A percentile compares a stretch with the other conserved stretches of the same genome.
These are phyloP conservation scores for Rhynchospora breviuscula DNA, from an alignment of 176 grass and related monocot species.

Conservation along the genomic window DNA sequence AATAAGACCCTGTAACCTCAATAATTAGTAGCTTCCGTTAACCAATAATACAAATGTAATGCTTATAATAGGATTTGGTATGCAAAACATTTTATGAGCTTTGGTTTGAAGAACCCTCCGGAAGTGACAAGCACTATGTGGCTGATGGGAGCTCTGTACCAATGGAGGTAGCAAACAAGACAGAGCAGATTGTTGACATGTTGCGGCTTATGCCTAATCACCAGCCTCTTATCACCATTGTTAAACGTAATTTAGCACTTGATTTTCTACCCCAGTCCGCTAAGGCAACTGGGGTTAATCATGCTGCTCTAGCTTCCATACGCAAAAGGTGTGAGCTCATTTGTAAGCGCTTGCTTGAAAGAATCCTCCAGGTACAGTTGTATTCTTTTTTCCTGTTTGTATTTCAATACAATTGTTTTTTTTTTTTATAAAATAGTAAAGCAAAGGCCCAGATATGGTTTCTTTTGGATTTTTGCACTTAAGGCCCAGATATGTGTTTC, in stretches of 20 bases:
- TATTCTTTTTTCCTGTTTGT: neutral
- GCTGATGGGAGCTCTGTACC: conserved; percentile 98
- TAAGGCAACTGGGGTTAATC: conserved; percentile 75
- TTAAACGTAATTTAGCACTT: conserved; percentile 76
- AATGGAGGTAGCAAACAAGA: conserved; percentile 89
- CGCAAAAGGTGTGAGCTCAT: conserved; percentile 84
- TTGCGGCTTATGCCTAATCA: conserved; percentile 91
- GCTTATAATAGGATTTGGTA: conserved; percentile 69
- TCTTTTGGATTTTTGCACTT: conserved; percentile 14
- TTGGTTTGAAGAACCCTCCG: conserved; percentile 94
- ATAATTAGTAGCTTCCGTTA: neutral
- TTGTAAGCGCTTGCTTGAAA: conserved; percentile 86
- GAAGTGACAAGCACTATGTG: conserved; percentile 85
- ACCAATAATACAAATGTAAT: conserved; percentile 3
- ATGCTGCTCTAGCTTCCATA: conserved; percentile 51
- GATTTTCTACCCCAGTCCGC: conserved; percentile 97
- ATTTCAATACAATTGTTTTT: conserved; percentile 16
- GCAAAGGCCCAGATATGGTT: neutral
- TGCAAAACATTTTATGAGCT: conserved; percentile 99
- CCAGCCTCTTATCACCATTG: conserved; percentile 82
- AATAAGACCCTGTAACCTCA: neutral
- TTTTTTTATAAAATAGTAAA: conserved; percentile 17
- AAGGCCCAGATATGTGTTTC: neutral
- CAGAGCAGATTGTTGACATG: conserved; percentile 99
- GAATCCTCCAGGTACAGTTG: conserved; percentile 85